A percentile compares a stretch with the other conserved stretches of the same genome.
Evolutionary conservation across 768 basidiomycete species (phyloP).

Genomic region (Paxillus involutus): DNA sequence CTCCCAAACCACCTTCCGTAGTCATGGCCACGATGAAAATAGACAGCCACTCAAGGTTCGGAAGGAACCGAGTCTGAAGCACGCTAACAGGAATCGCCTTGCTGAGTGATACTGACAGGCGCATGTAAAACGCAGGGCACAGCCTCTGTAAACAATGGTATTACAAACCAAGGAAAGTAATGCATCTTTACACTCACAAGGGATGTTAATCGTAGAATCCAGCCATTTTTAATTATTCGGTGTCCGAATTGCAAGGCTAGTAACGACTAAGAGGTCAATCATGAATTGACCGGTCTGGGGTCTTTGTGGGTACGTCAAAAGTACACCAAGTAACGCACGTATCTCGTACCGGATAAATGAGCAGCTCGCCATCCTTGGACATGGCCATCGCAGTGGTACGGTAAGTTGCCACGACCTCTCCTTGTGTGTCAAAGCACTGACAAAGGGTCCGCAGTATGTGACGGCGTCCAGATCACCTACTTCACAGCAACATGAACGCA

Average conservation of each 20-base stretch:
- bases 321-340: background rate
- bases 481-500: background rate
- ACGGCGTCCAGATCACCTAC: background rate
- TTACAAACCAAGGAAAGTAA: background rate
- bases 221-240: constrained; percentile 4
- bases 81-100: too few relatives aligned
- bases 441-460: background rate
- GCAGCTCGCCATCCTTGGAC: constrained; percentile 27
- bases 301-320: background rate
- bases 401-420: constrained; percentile 26
- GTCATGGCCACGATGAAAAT: too few relatives aligned
- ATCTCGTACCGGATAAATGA: constrained; percentile 25
- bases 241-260: constrained; percentile 12
- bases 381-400: constrained; percentile 22
- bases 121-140: background rate
- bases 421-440: constrained; percentile 19
- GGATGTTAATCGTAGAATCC: background rate
- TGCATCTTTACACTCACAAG: background rate
- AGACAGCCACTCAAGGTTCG: too few relatives aligned
- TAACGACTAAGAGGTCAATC: constrained; percentile 14
- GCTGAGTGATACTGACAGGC: too few relatives aligned
- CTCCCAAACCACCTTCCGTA: too few relatives aligned
- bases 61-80: too few relatives aligned
- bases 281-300: constrained; percentile 20
- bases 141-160: background rate